Evolutionary conservation across 1,139 yeast species (phyloP), one percentile per base, ranked within the genome.

Genomic region (Debaryomycetaceae sp.): DNA sequence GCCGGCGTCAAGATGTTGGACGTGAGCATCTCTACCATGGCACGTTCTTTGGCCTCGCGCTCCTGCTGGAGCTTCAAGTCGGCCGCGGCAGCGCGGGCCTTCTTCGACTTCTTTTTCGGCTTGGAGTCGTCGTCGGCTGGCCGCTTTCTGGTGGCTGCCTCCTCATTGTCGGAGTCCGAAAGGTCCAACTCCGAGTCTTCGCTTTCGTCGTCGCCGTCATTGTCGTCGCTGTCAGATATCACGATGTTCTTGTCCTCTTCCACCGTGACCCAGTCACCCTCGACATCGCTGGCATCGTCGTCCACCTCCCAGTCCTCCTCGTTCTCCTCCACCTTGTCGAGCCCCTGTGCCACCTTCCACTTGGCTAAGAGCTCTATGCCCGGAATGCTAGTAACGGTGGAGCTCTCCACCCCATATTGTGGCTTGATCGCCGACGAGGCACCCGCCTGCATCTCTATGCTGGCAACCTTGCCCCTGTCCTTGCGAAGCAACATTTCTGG

Each of bases 401-500:
- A 62, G 23, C 63, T 57, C 44, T 83, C 86, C 34, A 75, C 75
- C 64, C 98, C 98, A 44, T 72, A 91, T 53, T 73, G 74, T 24
- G 80, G 81, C 40, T 71, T 49, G 52, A 72, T 43, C 18, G 14
- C 13, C 21, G 38, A 36, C 41, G 43, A 45, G 24, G 56, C 63
- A 20, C 80, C 78, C 33, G 71, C 71, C 44, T 79, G 80, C 39
- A 88, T 42, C 38, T 76, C 93, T 73, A 89, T 82, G 16, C 94
- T 69, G 10, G 96, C 97, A 22, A 68, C 61, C 62, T 91, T 91
- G 51, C 98, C 98, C 53, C 98, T 75, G 53, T 93, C 97, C 51
- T 85, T 88, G 48, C 78, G 73, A 36, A 73, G 70, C 49, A 91
- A 73, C 96, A 91, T 85, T 44, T 91, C 95, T 4, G 99, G 99